phyloP scores from a whole-genome alignment of 1,139 yeast genomes.

The Diutina catenulata region DNA sequence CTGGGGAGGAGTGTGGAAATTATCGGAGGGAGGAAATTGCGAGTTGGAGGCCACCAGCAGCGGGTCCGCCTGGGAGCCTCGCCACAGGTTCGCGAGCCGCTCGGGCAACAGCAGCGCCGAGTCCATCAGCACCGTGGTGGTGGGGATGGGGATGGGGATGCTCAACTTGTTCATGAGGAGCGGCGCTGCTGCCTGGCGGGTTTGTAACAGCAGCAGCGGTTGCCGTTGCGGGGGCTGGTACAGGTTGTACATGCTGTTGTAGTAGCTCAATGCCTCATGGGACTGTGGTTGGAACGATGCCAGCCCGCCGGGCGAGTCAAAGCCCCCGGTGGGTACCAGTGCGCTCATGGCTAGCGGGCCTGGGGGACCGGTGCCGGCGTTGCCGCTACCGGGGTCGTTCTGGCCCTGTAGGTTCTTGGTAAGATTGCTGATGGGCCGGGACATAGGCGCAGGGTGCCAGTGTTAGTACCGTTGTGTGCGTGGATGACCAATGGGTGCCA shows the following conservation, averaged over 20 bases:
- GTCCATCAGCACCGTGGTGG: conserved; percentile 1
- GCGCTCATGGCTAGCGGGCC: no score
- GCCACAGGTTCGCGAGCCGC: not conserved
- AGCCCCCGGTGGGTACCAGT: no score
- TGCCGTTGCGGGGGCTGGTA: not conserved
- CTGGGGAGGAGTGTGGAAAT: no score
- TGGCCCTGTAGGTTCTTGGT: conserved; percentile 5
- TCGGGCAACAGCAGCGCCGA: conserved; percentile 5
- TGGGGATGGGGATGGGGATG: conserved; percentile 5
- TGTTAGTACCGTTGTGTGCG: not conserved
- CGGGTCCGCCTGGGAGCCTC: not conserved
- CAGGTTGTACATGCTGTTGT: conserved; percentile 3
- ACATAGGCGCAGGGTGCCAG: not conserved
- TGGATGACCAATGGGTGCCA: conserved; percentile 21
- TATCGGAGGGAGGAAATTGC: no score
- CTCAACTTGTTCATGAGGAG: no score
- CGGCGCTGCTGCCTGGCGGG: no score
- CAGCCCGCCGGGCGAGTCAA: conserved; percentile 2
- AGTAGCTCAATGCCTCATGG: not conserved
- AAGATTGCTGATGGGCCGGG: conserved; percentile 5
- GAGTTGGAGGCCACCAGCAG: not conserved
- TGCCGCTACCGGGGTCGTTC: not conserved
- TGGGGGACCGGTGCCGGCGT: not conserved
- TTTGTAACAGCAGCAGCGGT: no score
- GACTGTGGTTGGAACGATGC: conserved; percentile 2